These are phyloP conservation scores for Ascochyta rabiei DNA, from an alignment of 2,329 filamentous ascomycete species.

Conservation along the genomic window DNA sequence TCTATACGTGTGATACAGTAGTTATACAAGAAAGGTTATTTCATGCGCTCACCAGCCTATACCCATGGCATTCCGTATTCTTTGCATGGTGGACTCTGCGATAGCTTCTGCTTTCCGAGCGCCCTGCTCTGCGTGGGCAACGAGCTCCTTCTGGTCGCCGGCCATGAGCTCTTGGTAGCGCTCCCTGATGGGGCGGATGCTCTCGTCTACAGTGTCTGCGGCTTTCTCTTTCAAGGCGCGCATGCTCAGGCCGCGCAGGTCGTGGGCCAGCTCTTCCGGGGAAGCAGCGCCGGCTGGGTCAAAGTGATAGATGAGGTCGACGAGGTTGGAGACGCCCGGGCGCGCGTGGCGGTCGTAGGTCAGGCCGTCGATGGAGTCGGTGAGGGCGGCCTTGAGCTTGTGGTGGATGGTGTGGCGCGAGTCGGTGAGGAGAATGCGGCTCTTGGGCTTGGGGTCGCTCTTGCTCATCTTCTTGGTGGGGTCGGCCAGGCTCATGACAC, in stretches of 20 bases:
- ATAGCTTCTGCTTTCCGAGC: slow-evolving; percentile 65
- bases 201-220: slow-evolving; percentile 61
- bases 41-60: slow-evolving; percentile 16
- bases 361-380: slow-evolving; percentile 72
- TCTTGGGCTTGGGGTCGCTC: slow-evolving; percentile 72
- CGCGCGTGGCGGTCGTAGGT: slow-evolving; percentile 72
- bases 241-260: slow-evolving; percentile 56
- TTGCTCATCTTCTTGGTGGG: slow-evolving; percentile 94
- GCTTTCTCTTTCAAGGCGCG: slow-evolving; percentile 69
- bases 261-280: slow-evolving; percentile 54
- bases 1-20: neutral
- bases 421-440: slow-evolving; percentile 84
- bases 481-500: slow-evolving; percentile 86
- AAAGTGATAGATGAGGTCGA: slow-evolving; percentile 79
- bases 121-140: slow-evolving; percentile 64
- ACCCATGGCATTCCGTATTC: slow-evolving; percentile 30
- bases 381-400: slow-evolving; percentile 77
- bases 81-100: slow-evolving; percentile 59
- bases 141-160: slow-evolving; percentile 60
- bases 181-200: slow-evolving; percentile 62
- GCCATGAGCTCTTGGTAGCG: slow-evolving; percentile 61
- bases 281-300: slow-evolving; percentile 51
- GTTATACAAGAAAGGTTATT: neutral
- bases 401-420: slow-evolving; percentile 64
- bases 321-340: slow-evolving; percentile 85